Base-by-base conservation (phyloP, 768 basidiomycete species). In the Phanerodontia chrysosporium region DNA sequence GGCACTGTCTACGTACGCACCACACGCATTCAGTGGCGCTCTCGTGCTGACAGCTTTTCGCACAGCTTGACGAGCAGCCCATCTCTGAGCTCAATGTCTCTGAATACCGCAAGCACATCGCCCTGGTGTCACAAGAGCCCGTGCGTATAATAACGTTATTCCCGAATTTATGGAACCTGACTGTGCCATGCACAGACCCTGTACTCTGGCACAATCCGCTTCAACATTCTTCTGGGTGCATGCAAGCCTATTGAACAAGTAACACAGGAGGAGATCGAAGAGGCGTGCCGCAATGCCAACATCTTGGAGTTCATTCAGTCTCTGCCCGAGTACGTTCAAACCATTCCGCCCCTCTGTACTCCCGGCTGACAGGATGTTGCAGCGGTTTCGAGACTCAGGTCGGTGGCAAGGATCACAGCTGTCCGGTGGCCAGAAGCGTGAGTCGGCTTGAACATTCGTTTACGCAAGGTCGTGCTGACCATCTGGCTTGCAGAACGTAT, bases 321-420 rank as follows among this genome's bases (percentile, higher is more conserved):
- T 1, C 75, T 97, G 29, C 94, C 95, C 21, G 78, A 89, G 89
- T 90, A 74, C 46, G 86, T 79, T 27, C 7, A 21, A 36, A 3
- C 18, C 1, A 16, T 27, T 2, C 42, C 5, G 36, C 5, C 6
- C 6, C 10, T 35, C 46, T 1, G n/a, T 36, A 30, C 16, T 14
- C 22, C 9, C 29, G 62, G 35, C 36, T 53, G 16, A 53, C 35
- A 8, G 25, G 10, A n/a, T 30, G 72, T 29, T 61, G 52, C 64
- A 89, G 89, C 57, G 92, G 93, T 42, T 95, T 95, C 64, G 92
- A 97, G 42, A 97, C 95, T 3, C 81, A 92, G 66, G 93, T 95
- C 45, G 93, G 93, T 61, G 91, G 91, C 51, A 95, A 95, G 71
- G 93, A 2, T 89, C 90, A 1, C 91, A 93, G 65, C 77, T 95